A percentile compares a stretch with the other conserved stretches of the same genome.
Evolutionary conservation across 2,329 filamentous ascomycete genomes (phyloP).

Genomic region (Botryosphaeria dothidea): DNA sequence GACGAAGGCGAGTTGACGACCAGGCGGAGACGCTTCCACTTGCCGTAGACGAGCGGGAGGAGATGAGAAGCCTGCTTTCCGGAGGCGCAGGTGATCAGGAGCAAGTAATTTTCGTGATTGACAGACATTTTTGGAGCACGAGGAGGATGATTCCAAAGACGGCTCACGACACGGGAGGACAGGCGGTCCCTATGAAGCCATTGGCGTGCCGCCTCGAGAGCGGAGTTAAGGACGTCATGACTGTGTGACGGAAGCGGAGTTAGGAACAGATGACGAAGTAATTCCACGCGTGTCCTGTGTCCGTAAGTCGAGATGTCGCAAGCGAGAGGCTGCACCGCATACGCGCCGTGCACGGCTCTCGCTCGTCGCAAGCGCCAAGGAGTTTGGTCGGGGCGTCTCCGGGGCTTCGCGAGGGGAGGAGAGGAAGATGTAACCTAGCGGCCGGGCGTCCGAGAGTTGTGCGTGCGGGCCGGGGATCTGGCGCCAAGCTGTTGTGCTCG

Average conservation of each 20-base stretch:
- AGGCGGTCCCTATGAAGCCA: neutral
- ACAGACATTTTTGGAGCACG: constrained; percentile 24
- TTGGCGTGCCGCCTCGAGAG: too few species aligned
- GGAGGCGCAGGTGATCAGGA: constrained; percentile 41
- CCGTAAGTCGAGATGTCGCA: too few species aligned
- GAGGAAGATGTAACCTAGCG: neutral
- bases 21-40: constrained; percentile 37
- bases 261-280: too few species aligned
- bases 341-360: neutral
- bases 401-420: neutral
- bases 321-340: neutral
- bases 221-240: too few species aligned
- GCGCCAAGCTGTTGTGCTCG: constrained; percentile 12
- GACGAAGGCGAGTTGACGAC: constrained; percentile 33
- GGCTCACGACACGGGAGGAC: neutral
- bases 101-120: constrained; percentile 30
- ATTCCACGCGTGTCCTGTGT: too few species aligned
- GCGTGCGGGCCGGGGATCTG: neutral
- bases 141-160: constrained; percentile 14
- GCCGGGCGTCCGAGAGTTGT: constrained; percentile 18
- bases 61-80: constrained; percentile 40
- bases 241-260: too few species aligned
- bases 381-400: neutral
- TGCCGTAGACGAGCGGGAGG: constrained; percentile 35
- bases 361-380: neutral